phyloP scores from a whole-genome alignment of 140 eudicot genomes.

The Anethum foeniculum region DNA sequence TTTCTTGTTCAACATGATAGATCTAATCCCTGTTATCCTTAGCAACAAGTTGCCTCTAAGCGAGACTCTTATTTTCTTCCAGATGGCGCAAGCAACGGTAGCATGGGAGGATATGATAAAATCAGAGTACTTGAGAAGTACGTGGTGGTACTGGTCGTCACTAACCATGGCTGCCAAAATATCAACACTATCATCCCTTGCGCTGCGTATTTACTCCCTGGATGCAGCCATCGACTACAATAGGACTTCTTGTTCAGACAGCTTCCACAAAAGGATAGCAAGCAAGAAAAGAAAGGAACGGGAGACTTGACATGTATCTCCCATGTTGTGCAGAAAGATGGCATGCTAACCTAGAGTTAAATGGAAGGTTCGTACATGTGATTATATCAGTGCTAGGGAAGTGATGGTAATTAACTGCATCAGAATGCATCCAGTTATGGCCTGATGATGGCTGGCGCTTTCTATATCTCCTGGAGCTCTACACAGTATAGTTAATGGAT shows the following conservation, averaged over 20 bases:
- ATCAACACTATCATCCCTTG: slow-evolving; percentile 41
- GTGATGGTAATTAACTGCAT: not conserved
- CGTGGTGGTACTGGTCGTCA: slow-evolving; percentile 71
- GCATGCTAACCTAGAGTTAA: not conserved
- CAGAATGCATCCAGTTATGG: not conserved
- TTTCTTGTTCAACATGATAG: not conserved
- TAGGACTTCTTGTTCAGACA: slow-evolving; percentile 11
- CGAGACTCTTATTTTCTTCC: slow-evolving; percentile 7
- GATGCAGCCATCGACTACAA: slow-evolving; percentile 49
- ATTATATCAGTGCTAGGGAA: not conserved
- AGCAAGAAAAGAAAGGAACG: slow-evolving; percentile 12
- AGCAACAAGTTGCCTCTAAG: not conserved
- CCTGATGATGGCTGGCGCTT: not conserved
- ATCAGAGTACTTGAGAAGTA: slow-evolving; percentile 34
- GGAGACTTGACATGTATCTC: slow-evolving; percentile 13
- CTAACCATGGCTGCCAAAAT: slow-evolving; percentile 45
- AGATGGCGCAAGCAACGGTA: slow-evolving; percentile 59
- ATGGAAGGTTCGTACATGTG: slow-evolving; percentile 7
- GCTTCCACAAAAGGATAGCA: not conserved
- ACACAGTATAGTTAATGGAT: not conserved
- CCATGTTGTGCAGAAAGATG: not conserved
- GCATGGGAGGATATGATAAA: slow-evolving; percentile 57
- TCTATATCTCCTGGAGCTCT: not conserved
- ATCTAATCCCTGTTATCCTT: not conserved
- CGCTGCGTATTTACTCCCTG: slow-evolving; percentile 53